Evolutionary conservation across 441 rosid genomes (phyloP).

Genomic region (Populus hybrid): DNA sequence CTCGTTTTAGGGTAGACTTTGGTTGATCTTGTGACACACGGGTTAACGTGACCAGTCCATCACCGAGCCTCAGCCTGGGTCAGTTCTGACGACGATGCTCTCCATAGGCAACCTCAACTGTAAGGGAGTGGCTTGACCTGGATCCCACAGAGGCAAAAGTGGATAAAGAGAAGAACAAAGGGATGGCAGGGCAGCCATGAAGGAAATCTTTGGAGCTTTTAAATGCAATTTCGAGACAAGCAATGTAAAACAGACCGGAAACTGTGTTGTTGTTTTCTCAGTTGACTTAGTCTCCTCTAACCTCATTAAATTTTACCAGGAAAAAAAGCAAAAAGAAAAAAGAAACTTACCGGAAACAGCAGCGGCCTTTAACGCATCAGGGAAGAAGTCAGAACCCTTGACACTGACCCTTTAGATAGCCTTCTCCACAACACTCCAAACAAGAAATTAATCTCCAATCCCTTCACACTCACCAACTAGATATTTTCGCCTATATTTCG

Average conservation of each 20-base stretch:
- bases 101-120: neutral
- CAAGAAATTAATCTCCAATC: constrained; percentile 6
- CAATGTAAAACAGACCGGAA: too few relatives aligned
- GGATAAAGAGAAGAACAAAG: neutral
- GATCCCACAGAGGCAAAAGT: neutral
- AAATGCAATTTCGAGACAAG: neutral
- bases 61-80: neutral
- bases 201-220: neutral
- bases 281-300: neutral
- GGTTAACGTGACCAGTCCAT: too few relatives aligned
- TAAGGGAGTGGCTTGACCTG: neutral
- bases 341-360: too few relatives aligned
- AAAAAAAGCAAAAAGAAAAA: neutral
- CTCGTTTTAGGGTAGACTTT: neutral
- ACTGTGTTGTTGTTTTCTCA: neutral
- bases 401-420: constrained; percentile 25
- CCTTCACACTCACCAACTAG: neutral
- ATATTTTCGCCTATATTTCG: neutral
- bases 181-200: too few relatives aligned
- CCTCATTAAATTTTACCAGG: neutral
- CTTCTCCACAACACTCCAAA: constrained; percentile 25
- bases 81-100: neutral
- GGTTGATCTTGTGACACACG: neutral
- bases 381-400: constrained; percentile 6
- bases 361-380: neutral